Evolutionary conservation across 2,329 filamentous ascomycete genomes (phyloP).

Genomic region (Neobulgaria alba): DNA sequence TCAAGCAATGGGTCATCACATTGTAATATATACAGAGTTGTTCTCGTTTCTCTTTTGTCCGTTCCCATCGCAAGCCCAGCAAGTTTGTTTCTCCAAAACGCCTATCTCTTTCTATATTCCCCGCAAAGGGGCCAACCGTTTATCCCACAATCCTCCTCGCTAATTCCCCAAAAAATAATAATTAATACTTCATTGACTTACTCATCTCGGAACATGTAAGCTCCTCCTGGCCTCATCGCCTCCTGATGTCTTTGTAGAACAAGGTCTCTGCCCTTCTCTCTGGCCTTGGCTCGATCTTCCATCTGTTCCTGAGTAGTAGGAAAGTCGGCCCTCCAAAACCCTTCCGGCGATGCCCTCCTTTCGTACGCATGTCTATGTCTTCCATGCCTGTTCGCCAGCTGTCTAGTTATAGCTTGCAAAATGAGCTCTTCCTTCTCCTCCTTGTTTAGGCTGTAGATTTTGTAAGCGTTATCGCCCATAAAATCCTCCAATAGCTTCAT

Average conservation of each 20-base stretch:
- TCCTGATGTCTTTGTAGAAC: conserved; percentile 71
- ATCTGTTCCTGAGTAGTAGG: conserved; percentile 75
- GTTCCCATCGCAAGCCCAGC: too few relatives aligned
- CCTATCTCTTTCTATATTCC: too few relatives aligned
- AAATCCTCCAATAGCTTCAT: conserved; percentile 45
- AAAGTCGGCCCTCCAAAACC: conserved; percentile 88
- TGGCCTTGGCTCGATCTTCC: conserved; percentile 55
- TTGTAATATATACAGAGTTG: too few relatives aligned
- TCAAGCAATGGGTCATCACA: too few relatives aligned
- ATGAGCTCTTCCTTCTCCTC: conserved; percentile 59
- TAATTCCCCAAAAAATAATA: neutral
- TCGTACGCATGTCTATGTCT: conserved; percentile 70
- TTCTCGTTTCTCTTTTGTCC: too few relatives aligned
- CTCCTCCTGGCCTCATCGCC: conserved; percentile 67
- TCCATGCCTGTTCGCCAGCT: conserved; percentile 66
- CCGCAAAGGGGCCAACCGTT: too few relatives aligned
- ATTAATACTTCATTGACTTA: conserved; percentile 5
- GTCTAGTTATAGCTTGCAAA: conserved; percentile 64
- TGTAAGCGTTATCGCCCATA: conserved; percentile 46
- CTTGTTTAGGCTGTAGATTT: conserved; percentile 48
- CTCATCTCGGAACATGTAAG: conserved; percentile 79
- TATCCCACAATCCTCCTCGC: neutral
- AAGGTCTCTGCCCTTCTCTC: conserved; percentile 51
- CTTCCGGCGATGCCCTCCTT: conserved; percentile 66
- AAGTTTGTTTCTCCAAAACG: too few relatives aligned